Conservation (phyloP, 2,329 filamentous ascomycete genomes). For the Fusarium subglutinans region DNA sequence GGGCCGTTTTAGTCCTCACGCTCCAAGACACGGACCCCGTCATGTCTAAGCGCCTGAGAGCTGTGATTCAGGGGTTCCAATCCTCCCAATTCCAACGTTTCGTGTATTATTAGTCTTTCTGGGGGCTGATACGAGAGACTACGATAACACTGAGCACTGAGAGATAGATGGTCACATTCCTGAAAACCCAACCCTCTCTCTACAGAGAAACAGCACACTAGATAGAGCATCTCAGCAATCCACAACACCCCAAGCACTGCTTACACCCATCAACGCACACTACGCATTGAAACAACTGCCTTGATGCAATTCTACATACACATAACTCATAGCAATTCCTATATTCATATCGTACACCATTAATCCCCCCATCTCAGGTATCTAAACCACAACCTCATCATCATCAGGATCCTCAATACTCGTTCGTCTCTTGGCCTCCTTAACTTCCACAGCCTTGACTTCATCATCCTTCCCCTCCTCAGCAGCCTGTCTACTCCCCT, state of each 20-base stretch:
- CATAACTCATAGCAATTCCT: constrained; percentile 5
- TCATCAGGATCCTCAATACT: constrained; percentile 70
- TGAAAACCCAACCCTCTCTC: background rate
- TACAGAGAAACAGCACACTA: background rate
- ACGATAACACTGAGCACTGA: background rate
- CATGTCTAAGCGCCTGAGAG: background rate
- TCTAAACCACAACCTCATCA: constrained; percentile 56
- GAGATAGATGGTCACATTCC: background rate
- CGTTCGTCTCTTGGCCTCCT: constrained; percentile 63
- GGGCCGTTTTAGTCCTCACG: constrained; percentile 11
- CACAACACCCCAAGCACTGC: too few species aligned
- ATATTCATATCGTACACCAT: constrained; percentile 30
- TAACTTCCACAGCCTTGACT: constrained; percentile 59
- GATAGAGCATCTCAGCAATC: too few species aligned
- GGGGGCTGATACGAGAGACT: background rate
- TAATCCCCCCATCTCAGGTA: constrained; percentile 32
- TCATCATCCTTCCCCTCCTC: constrained; percentile 44
- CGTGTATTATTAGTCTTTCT: background rate
- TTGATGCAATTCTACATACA: constrained; percentile 29
- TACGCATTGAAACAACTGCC: background rate
- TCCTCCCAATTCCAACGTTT: background rate
- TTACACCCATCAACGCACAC: background rate
- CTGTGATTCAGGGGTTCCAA: background rate
- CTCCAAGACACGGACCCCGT: background rate
- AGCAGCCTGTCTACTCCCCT: constrained; percentile 18